Evolutionary conservation across 805 yeast genomes (phyloP).

Genomic region (Gaillardinia entomophila): DNA sequence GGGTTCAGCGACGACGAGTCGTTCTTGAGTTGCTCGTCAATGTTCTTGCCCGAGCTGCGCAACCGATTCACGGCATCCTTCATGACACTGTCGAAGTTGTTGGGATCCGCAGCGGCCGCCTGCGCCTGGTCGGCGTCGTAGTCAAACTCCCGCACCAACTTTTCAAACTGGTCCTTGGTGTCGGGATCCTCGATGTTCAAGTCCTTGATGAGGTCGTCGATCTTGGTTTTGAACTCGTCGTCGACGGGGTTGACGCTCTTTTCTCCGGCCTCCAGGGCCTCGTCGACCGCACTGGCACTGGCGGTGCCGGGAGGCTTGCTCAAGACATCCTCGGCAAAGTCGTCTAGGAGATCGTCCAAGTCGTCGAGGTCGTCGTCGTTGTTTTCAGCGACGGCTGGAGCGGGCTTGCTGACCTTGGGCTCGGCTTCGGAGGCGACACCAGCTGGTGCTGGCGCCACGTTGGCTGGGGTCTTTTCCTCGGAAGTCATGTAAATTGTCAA

Average conservation of each 20-base stretch:
- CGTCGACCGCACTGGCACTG: constrained; percentile 5
- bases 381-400: too few species aligned
- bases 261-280: constrained; percentile 9
- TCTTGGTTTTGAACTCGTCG: constrained; percentile 24
- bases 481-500: too few species aligned
- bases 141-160: constrained; percentile 40
- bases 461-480: too few species aligned
- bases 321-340: constrained; percentile 67
- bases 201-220: constrained; percentile 42
- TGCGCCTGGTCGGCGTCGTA: constrained; percentile 27
- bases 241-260: constrained; percentile 16
- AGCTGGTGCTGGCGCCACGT: too few species aligned
- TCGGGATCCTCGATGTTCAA: constrained; percentile 48
- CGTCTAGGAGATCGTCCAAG: constrained; percentile 80
- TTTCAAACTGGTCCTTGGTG: constrained; percentile 45
- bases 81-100: constrained; percentile 66
- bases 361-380: constrained; percentile 64
- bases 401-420: too few species aligned
- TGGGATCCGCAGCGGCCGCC: constrained; percentile 20
- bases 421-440: too few species aligned
- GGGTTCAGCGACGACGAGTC: constrained; percentile 33
- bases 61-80: constrained; percentile 75
- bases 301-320: constrained; percentile 51
- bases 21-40: constrained; percentile 53
- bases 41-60: constrained; percentile 66